Conservation (phyloP, 768 basidiomycete genomes). For the Rubroboletus satanas region DNA sequence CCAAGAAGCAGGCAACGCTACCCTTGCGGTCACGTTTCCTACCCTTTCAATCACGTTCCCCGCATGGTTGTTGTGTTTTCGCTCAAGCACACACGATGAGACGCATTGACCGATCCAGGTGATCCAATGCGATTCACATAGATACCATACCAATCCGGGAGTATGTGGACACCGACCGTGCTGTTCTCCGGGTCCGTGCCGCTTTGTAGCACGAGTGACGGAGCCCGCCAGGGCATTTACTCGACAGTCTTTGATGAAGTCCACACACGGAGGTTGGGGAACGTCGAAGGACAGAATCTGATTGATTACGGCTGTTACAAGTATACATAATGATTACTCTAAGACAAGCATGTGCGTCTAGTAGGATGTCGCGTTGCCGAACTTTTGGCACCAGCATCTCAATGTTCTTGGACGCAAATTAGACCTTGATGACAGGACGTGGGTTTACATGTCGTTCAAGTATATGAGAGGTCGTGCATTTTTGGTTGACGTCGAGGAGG, state of each 20-base stretch:
- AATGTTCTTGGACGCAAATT: neutral
- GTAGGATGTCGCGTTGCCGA: neutral
- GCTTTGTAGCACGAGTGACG: too few relatives aligned
- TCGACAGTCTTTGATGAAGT: too few relatives aligned
- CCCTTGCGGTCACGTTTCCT: neutral
- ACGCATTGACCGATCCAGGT: neutral
- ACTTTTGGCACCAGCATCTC: neutral
- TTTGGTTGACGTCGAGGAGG: too few relatives aligned
- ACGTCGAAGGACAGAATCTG: neutral
- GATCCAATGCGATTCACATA: neutral
- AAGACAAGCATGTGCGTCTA: neutral
- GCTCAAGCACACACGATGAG: neutral
- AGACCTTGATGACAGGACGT: neutral
- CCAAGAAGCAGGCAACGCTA: neutral
- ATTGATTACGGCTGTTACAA: neutral
- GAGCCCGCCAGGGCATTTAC: too few relatives aligned
- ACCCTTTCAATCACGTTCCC: neutral
- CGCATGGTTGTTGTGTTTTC: neutral
- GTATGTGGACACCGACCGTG: too few relatives aligned
- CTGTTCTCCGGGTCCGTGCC: too few relatives aligned
- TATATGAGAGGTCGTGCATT: neutral
- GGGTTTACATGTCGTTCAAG: too few relatives aligned
- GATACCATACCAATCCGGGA: too few relatives aligned
- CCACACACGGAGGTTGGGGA: neutral
- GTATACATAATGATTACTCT: neutral